These are phyloP conservation scores for Spatholobus suberectus DNA, from an alignment of 306 rosid genomes.

Conservation along the genomic window DNA sequence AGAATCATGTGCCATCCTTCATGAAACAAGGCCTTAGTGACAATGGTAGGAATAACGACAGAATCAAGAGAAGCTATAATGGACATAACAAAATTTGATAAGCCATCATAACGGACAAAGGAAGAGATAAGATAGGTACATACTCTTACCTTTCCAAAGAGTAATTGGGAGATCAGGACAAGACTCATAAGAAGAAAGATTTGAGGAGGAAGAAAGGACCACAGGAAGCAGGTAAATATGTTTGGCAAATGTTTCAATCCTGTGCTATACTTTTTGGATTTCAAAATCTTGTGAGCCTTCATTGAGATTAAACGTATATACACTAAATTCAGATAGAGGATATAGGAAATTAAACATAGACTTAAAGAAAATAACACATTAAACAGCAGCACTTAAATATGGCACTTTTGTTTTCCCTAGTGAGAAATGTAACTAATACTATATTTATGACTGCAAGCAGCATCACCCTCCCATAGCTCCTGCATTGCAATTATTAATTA, in stretches of 20 bases:
- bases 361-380: not conserved
- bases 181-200: no score
- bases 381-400: not conserved
- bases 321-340: not conserved
- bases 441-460: not conserved
- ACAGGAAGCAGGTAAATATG: not conserved
- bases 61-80: not conserved
- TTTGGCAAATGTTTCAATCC: not conserved
- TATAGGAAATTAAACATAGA: not conserved
- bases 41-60: not conserved
- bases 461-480: slow-evolving; percentile 45
- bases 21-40: not conserved
- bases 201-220: no score
- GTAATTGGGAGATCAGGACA: not conserved
- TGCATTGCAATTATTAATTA: slow-evolving; percentile 33
- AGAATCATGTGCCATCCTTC: not conserved
- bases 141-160: not conserved
- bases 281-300: not conserved
- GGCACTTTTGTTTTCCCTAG: not conserved
- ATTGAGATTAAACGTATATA: not conserved
- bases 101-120: not conserved
- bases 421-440: not conserved
- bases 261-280: not conserved
- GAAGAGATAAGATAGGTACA: not conserved
- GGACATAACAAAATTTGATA: not conserved